Evolutionary conservation across 73 alveolate genomes (phyloP), one percentile per base, ranked within the genome.

Genomic region (Paraurostyla sp.): DNA sequence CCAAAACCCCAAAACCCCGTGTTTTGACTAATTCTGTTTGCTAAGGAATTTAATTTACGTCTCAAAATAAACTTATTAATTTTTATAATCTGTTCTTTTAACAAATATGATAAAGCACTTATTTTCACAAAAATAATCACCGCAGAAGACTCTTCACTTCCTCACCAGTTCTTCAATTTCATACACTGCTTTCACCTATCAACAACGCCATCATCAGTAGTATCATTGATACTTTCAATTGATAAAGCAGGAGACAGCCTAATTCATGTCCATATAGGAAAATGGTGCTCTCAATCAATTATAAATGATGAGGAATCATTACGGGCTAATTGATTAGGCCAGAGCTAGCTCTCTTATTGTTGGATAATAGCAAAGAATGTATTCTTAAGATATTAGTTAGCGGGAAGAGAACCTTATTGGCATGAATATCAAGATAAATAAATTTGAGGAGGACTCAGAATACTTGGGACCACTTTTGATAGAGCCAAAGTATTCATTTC

Each of bases 1-100:
- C n/a, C n/a, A 56, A 56, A 56, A 56, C 71, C 71, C 71, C 71
- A 56, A 56, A 56, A 56, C 71, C 71, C 71, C 71, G 32, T 60
- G 4, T 13, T 13, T 25, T 30, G n/a, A n/a, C 78, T 60, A 29
- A 60, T 60, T 60, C 40, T 32, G 50, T 6, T 16, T 6, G 32
- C 32, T 60, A 45, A 13, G 18, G 57, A 18, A 45, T n/a, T n/a
- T 13, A 60, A 9, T 23, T 60, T 60, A 60, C 50, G 49, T 29
- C 78, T 33, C 78, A 60, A 60, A 60, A 30, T 60, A 60, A 60
- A 60, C 32, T 60, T 60, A 60, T 60, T 18, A 60, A 60, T 52
- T 52, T 52, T 30, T 60, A 60, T 60, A 60, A 60, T 30, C 78
- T 30, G 78, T 60, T 60, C 78, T 60, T 60, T 29, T 13, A 56